Percentiles rank a stretch among this genome's conserved stretches.
Conservation (phyloP, 805 yeast species). For the Candida tibetensis region DNA sequence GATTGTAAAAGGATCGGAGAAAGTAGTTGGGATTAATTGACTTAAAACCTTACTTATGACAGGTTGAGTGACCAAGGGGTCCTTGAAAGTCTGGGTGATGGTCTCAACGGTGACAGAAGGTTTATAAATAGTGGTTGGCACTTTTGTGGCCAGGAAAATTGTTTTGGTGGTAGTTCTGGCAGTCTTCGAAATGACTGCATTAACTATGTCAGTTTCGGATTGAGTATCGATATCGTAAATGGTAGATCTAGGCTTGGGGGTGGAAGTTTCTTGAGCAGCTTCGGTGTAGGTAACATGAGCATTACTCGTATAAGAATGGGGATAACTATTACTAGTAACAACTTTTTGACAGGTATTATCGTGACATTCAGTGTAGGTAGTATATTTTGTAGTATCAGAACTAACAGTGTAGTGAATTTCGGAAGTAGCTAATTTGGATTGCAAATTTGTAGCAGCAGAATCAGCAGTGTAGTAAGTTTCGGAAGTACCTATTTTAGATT, state of each 20-base stretch:
- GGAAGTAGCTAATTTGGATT: constrained; percentile 15
- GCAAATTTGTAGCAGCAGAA: background rate
- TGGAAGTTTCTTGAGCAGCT: background rate
- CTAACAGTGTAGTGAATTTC: constrained; percentile 19
- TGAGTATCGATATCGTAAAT: constrained; percentile 18
- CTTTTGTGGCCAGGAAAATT: constrained; percentile 23
- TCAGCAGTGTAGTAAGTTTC: background rate
- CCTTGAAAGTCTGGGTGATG: constrained; percentile 18
- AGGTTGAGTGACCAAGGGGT: constrained; percentile 30
- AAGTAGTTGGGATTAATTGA: constrained; percentile 21
- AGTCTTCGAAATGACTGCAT: constrained; percentile 12
- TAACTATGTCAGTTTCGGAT: constrained; percentile 13
- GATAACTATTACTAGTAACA: background rate
- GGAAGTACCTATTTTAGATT: background rate
- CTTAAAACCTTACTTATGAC: constrained; percentile 22
- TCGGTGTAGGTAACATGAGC: constrained; percentile 7
- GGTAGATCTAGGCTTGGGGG: constrained; percentile 11
- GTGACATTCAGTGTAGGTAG: constrained; percentile 13
- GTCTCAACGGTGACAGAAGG: constrained; percentile 19
- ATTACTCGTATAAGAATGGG: constrained; percentile 7
- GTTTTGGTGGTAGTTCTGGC: constrained; percentile 31
- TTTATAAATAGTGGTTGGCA: constrained; percentile 19
- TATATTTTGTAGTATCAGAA: constrained; percentile 13
- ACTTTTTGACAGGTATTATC: constrained; percentile 3
- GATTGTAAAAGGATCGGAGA: constrained; percentile 16